Percentiles rank a stretch among this genome's conserved stretches.
Evolutionary conservation across 2,329 filamentous ascomycete species (phyloP).

Genomic region (Fusarium piperis): DNA sequence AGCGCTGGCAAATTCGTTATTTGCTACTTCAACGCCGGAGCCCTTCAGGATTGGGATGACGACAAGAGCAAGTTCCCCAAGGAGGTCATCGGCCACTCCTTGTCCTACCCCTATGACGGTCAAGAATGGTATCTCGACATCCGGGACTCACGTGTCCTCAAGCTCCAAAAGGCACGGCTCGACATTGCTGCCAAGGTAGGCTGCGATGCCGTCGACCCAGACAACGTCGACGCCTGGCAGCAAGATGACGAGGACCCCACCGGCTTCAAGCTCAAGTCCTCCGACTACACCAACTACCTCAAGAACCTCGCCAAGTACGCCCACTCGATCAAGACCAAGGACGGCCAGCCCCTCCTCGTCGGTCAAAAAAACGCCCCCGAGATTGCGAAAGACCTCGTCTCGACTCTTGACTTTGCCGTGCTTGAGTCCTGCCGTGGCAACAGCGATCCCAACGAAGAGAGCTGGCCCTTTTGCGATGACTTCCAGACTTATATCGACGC

Average conservation of each 20-base stretch:
- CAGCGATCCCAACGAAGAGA: slow-evolving; percentile 26
- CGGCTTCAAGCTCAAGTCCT: slow-evolving; percentile 42
- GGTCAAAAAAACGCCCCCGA: slow-evolving; percentile 49
- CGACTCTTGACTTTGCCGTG: slow-evolving; percentile 47
- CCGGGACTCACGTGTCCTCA: slow-evolving; percentile 36
- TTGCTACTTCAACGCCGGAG: slow-evolving; percentile 49
- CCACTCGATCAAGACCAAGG: slow-evolving; percentile 41
- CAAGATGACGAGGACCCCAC: slow-evolving; percentile 40
- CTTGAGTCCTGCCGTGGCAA: slow-evolving; percentile 49
- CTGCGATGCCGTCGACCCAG: slow-evolving; percentile 49
- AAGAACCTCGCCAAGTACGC: slow-evolving; percentile 43
- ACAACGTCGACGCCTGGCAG: slow-evolving; percentile 48
- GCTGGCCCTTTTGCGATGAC: slow-evolving; percentile 42
- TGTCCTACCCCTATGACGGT: slow-evolving; percentile 39
- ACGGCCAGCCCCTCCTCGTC: slow-evolving; percentile 40
- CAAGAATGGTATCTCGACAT: slow-evolving; percentile 47
- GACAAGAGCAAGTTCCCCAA: slow-evolving; percentile 41
- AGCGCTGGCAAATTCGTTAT: slow-evolving; percentile 45
- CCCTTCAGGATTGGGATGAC: slow-evolving; percentile 43
- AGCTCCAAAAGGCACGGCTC: slow-evolving; percentile 46
- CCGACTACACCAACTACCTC: slow-evolving; percentile 45
- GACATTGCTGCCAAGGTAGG: slow-evolving; percentile 41
- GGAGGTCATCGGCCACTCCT: slow-evolving; percentile 36
- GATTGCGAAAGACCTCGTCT: slow-evolving; percentile 39
- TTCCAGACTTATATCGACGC: slow-evolving; percentile 44